Conservation (phyloP, 495 filamentous ascomycete species). For the Astrocystis sublimbata region DNA sequence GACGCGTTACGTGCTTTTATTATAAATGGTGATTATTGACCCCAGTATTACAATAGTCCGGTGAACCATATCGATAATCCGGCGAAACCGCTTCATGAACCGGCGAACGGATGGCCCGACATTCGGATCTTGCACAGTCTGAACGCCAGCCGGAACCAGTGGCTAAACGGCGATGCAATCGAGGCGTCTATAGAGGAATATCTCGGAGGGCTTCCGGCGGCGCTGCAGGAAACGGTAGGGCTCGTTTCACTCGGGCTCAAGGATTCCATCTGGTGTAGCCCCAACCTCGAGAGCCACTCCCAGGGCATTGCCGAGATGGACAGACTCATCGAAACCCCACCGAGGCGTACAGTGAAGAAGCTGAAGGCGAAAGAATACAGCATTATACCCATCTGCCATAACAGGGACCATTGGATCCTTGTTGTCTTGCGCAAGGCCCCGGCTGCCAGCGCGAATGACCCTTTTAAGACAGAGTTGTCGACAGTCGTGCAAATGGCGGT, state of each 20-base stretch:
- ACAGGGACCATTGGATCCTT: conserved; percentile 25
- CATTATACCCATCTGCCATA: conserved; percentile 22
- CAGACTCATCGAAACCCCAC: not conserved
- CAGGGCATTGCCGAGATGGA: not conserved
- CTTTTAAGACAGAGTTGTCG: conserved; percentile 3
- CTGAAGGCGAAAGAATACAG: conserved; percentile 20
- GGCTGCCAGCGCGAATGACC: not conserved
- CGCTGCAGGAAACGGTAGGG: conserved; percentile 13
- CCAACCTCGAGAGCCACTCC: not conserved
- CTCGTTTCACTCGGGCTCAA: conserved; percentile 4
- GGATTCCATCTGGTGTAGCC: not conserved
- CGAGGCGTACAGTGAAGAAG: not conserved
- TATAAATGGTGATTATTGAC: too few species aligned
- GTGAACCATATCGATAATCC: conserved; percentile 17
- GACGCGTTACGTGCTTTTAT: too few species aligned
- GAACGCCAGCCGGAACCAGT: conserved; percentile 17
- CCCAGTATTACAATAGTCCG: conserved; percentile 4
- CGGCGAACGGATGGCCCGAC: conserved; percentile 15
- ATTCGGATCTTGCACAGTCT: conserved; percentile 25
- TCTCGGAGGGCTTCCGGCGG: conserved; percentile 6
- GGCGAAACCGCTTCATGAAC: not conserved
- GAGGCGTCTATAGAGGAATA: conserved; percentile 20
- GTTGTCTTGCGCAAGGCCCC: conserved; percentile 21
- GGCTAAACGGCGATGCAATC: conserved; percentile 22
- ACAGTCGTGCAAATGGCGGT: conserved; percentile 18